phyloP scores from a whole-genome alignment of 192 early-diverging fungal genomes.

The Pilobolus umbonatus region DNA sequence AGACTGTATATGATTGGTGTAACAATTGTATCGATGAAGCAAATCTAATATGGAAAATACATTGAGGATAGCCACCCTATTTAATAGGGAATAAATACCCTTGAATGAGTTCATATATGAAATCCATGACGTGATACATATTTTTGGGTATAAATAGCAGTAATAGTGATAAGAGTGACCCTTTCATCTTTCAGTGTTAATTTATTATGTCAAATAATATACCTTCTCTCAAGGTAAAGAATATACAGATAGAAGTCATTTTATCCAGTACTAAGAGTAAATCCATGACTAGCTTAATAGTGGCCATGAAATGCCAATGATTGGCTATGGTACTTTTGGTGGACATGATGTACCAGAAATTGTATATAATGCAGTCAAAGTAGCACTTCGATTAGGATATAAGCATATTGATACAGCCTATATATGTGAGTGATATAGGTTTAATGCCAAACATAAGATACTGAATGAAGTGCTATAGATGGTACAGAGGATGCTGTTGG shows the following conservation, averaged over 20 bases:
- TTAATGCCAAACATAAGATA: too few species aligned
- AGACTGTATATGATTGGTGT: too few species aligned
- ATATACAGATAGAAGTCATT: background rate
- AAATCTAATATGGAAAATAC: too few species aligned
- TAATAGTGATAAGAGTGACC: too few species aligned
- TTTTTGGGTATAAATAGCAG: too few species aligned
- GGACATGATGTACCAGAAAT: constrained; percentile 22
- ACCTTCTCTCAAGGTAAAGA: constrained; percentile 7
- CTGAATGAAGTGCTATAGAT: too few species aligned
- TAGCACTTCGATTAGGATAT: constrained; percentile 22
- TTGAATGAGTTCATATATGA: too few species aligned
- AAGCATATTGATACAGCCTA: constrained; percentile 29
- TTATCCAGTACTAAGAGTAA: background rate
- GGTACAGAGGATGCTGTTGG: constrained; percentile 38
- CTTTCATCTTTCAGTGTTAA: background rate
- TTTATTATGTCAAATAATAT: background rate
- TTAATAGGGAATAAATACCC: too few species aligned
- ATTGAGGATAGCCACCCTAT: too few species aligned
- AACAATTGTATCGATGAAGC: too few species aligned
- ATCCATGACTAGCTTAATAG: constrained; percentile 12
- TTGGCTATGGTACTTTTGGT: constrained; percentile 29
- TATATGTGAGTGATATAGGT: constrained; percentile 5
- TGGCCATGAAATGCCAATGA: constrained; percentile 26
- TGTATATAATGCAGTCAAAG: constrained; percentile 24
- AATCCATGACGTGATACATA: too few species aligned